Base-by-base conservation (phyloP, 2,329 filamentous ascomycete species). In the Stagonosporopsis vannaccii region DNA sequence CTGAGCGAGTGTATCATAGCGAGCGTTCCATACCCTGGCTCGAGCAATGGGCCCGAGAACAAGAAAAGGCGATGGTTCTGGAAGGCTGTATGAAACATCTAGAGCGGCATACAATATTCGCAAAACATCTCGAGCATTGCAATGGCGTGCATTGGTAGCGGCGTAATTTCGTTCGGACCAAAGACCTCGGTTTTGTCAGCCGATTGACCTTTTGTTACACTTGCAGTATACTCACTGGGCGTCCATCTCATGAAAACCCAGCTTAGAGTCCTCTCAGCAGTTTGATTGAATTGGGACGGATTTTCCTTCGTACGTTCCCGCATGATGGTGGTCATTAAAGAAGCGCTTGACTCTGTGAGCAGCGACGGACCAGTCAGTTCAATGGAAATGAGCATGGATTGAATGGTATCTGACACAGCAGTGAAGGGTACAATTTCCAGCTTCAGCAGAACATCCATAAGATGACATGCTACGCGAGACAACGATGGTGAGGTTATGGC, bases 171-270 rank as follows among this genome's bases (percentile, higher is more conserved):
- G 79, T 67, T 96, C 91, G 17, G 80, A 77, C 60, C 82, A 78
- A 3, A 75, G 77, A 65, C 75, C 75, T 78, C 28, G 11, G 13
- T 2, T 6, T n/a, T 44, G 51, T 71, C 22, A 73, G 57, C 46
- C 54, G 44, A 19, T 5, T 19, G 2, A 1, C 8, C 6, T 9
- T 11, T 1, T 28, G n/a, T 1, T 28, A 19, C 8, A 11, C 30
- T 11, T 9, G 2, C 2, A 2, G 11, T 12, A 4, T 19, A 75
- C 84, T 72, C 80, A 94, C 91, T 87, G 62, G 92, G 90, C 62
- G 87, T 87, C 92, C 94, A 99, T 67, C 85, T 88, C 30, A 87
- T 84, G 65, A 92, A 87, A 1, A 95, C 75, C 95, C 95, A 99
- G 65, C 87, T 84, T 52, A 95, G 85, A 32, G 95, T 83, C 66